phyloP scores from a whole-genome alignment of 805 yeast genomes.

The Metschnikowia lunata region DNA sequence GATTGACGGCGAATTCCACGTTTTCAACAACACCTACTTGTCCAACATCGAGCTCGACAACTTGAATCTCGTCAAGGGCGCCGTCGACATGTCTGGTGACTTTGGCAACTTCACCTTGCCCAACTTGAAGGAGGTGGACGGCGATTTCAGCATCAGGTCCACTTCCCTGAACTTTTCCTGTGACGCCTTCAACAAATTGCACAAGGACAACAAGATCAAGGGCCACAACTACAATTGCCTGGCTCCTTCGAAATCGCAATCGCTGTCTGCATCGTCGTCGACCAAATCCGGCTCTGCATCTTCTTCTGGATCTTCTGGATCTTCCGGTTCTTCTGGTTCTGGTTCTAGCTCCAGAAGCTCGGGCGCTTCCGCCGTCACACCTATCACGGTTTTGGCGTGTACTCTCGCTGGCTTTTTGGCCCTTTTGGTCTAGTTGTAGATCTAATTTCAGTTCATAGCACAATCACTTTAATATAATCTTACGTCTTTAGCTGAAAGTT shows the following conservation, averaged over 20 bases:
- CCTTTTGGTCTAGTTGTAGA: constrained; percentile 20
- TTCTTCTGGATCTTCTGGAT: constrained; percentile 17
- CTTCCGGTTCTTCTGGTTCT: constrained; percentile 10
- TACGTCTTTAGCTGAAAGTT: no score
- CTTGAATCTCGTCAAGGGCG: constrained; percentile 37
- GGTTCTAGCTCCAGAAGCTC: constrained; percentile 18
- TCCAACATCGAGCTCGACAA: constrained; percentile 26
- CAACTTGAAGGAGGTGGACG: constrained; percentile 34
- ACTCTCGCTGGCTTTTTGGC: constrained; percentile 27
- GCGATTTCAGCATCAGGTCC: constrained; percentile 36
- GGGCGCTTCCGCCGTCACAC: constrained; percentile 17
- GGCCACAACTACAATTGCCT: constrained; percentile 44
- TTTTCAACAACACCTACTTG: constrained; percentile 39
- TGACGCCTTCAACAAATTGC: constrained; percentile 30
- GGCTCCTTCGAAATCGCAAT: constrained; percentile 25
- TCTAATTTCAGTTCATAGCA: no score
- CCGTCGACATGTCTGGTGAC: constrained; percentile 35
- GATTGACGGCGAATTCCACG: constrained; percentile 39
- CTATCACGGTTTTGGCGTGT: constrained; percentile 21
- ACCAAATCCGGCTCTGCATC: constrained; percentile 14
- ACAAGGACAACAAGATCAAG: constrained; percentile 29
- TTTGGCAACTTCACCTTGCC: constrained; percentile 38
- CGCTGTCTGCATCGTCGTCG: constrained; percentile 14
- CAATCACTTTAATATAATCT: no score
- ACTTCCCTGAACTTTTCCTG: constrained; percentile 38